Evolutionary conservation across 768 basidiomycete species (phyloP).

Genomic region (Termitomyces sp.): DNA sequence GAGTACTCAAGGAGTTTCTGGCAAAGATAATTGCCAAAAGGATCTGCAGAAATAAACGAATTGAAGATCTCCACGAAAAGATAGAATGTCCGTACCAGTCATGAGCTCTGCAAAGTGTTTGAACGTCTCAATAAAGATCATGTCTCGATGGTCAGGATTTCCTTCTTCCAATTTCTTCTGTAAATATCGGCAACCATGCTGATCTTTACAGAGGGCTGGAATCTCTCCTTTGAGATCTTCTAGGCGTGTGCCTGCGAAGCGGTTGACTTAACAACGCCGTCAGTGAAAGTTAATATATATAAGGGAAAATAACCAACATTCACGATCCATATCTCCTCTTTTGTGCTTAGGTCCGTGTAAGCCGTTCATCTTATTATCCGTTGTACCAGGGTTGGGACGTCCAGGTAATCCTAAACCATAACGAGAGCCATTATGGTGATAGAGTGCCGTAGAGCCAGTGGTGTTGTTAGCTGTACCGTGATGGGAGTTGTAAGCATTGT

Average conservation of each 20-base stretch:
- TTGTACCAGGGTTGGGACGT: slow-evolving; percentile 40
- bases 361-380: slow-evolving; percentile 81
- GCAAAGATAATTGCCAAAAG: slow-evolving; percentile 98
- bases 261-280: slow-evolving; percentile 61
- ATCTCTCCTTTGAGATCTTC: slow-evolving; percentile 97
- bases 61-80: slow-evolving; percentile 1
- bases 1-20: slow-evolving; percentile 97
- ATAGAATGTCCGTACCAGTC: slow-evolving; percentile 58
- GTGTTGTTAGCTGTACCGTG: slow-evolving; percentile 25
- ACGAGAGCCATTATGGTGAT: slow-evolving; percentile 72
- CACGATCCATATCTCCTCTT: slow-evolving; percentile 86
- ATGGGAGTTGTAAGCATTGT: slow-evolving; percentile 45
- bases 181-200: slow-evolving; percentile 96
- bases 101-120: slow-evolving; percentile 97
- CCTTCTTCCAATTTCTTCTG: slow-evolving; percentile 99
- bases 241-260: slow-evolving; percentile 91
- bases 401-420: slow-evolving; percentile 63
- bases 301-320: slow-evolving; percentile 41
- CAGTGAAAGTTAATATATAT: slow-evolving; percentile 2
- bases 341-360: slow-evolving; percentile 93
- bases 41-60: slow-evolving; percentile 46
- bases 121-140: slow-evolving; percentile 99
- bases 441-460: slow-evolving; percentile 68
- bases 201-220: slow-evolving; percentile 92
- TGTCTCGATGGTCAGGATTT: slow-evolving; percentile 91